A percentile compares a stretch with the other conserved stretches of the same genome.
These are phyloP conservation scores for Hygrophorus pudorinus DNA, from an alignment of 768 basidiomycete genomes.

Conservation along the genomic window DNA sequence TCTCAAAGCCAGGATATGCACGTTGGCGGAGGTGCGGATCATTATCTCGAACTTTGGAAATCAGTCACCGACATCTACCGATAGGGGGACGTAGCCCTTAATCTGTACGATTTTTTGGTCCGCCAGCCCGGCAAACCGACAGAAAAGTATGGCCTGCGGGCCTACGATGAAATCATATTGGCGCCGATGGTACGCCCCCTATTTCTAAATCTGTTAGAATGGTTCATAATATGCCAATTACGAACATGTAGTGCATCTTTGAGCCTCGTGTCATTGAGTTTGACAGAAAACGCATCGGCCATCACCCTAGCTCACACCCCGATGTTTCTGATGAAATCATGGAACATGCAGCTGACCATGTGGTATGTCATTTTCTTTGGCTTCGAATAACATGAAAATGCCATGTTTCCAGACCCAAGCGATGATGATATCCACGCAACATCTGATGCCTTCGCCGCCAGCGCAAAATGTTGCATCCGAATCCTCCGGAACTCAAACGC, in stretches of 20 bases:
- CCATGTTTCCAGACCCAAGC: conserved; percentile 57
- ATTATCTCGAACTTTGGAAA: background rate
- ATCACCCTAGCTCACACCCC: conserved; percentile 36
- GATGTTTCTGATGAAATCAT: conserved; percentile 73
- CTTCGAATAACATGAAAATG: conserved; percentile 2
- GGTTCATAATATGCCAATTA: background rate
- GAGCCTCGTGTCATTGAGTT: conserved; percentile 92
- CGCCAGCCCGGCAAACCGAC: conserved; percentile 65
- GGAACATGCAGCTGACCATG: conserved; percentile 40
- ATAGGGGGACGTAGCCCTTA: conserved; percentile 83
- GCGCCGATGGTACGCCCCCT: conserved; percentile 72
- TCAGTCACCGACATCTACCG: conserved; percentile 1
- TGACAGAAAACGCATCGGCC: conserved; percentile 54
- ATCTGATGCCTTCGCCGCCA: conserved; percentile 41
- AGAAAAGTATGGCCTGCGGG: conserved; percentile 81
- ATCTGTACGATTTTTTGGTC: conserved; percentile 85
- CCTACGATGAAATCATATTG: conserved; percentile 92
- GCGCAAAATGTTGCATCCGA: conserved; percentile 14
- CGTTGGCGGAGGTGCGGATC: conserved; percentile 69
- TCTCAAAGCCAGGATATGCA: conserved; percentile 76
- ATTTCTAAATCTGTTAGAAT: background rate
- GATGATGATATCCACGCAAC: conserved; percentile 86
- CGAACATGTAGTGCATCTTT: conserved; percentile 65
- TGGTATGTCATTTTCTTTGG: conserved; percentile 28
- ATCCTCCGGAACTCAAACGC: conserved; percentile 9